Evolutionary conservation across 768 basidiomycete species (phyloP), one percentile per base, ranked within the genome.

Genomic region (Auricularia auricula-judae): DNA sequence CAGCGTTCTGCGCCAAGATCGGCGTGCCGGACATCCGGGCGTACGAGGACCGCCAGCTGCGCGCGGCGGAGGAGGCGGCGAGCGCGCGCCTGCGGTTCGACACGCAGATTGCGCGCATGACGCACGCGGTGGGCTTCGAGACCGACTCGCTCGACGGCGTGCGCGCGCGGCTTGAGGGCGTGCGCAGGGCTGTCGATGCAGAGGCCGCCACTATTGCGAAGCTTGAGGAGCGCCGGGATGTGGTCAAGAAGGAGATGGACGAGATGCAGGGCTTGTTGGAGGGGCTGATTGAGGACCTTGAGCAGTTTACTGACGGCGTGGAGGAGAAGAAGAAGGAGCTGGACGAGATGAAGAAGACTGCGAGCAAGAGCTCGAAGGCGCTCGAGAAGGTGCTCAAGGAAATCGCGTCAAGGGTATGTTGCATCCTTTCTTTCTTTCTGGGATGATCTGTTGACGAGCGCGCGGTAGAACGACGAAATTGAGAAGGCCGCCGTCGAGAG

Each of bases 71-170:
- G 74, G 90, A 91, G 69, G 93, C 93, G 73, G 90, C 84, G 70
- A 91, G 90, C 69, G 90, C 89, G 7, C 78, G 91, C 65, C 76
- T 94, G 68, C 82, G 88, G 59, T 96, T 85, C 68, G 87, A 97
- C 68, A 94, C 91, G 74, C 93, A 96, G 71, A 98, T 95, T 76
- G 94, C 98, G 72, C 96, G 98, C 76, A 93, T 94, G 74, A 84
- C 84, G 3, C 96, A 98, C 72, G 93, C 94, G 3, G 90, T 91
- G 68, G 80, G 88, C 56, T 98, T 95, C 69, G 89, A 94, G 73
- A 79, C 78, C 23, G 23, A 23, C 23, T 23, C 23, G 8, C 77
- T 98, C 14, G 83, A 84, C 69, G 78, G 88, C 63, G 86, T 94
- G 69, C 79, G 82, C 73, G 93, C 93, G 51, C 36, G 86, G 77